Base-by-base conservation (phyloP, 202 grass and related monocot genomes). In the Panicum virgatum region DNA sequence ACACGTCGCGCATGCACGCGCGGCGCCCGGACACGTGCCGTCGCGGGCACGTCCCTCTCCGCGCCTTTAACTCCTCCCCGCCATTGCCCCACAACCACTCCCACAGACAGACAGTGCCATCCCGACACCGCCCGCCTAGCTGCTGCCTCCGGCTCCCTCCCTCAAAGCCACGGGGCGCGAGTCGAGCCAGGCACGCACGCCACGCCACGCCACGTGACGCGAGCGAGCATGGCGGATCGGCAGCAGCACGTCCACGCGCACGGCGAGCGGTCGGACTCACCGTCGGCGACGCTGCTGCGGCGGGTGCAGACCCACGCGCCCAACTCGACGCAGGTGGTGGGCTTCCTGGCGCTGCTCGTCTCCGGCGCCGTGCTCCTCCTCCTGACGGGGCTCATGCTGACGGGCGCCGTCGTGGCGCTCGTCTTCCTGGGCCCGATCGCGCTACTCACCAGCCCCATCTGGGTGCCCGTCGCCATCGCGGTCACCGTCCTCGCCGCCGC, bases 391-490 rank as follows among this genome's bases (percentile, higher is more conserved):
- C 34, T 95, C 9, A 93, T 87, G 73, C 62, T 98, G n/a, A 91
- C 92, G 29, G 96, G 88, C 58, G 80, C 83, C 12, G 84, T 93
- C 6, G 70, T 88, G 16, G 90, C 65, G 39, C 85, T 98, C 30
- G 78, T 93, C 77, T 90, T 98, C 86, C 80, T 98, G 7, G 87
- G 82, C 25, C 92, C 90, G 18, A 47, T 98, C 16, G 76, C 92
- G 15, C 90, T 98, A 25, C 62, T 98, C 26, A 93, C 92, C 10
- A 95, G 96, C 86, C 96, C 96, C 12, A 80, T 98, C 67, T 95
- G 96, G 96, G 84, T 95, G 62, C 96, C 96, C 13, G 61, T 91
- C 43, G 90, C 62, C 15, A 7, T 85, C 46, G 69, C 67, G 16
- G 53, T 90, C 65, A 75, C 87, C 60, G 76, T 90, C 16, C 23